Conservation (phyloP, 352 stramenopile genomes). For the Thraustochytrium sp. region DNA sequence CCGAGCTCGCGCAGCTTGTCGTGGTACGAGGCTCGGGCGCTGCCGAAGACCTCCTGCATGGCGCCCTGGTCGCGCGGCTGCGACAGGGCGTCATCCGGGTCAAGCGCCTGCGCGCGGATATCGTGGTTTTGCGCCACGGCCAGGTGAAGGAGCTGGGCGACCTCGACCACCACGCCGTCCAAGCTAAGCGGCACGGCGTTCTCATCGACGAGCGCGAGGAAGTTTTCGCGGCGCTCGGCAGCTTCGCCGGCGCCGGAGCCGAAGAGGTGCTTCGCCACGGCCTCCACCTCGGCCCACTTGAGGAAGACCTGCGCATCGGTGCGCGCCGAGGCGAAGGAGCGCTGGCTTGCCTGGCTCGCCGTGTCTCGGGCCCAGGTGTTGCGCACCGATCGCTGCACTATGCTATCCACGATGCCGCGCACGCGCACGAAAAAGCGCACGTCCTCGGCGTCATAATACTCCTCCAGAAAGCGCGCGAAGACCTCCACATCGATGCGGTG, state of each 20-base stretch:
- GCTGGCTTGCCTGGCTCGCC: background rate
- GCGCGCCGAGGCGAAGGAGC: background rate
- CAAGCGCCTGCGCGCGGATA: background rate
- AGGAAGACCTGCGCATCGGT: conserved; percentile 26
- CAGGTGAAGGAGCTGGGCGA: conserved; percentile 41
- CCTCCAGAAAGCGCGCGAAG: conserved; percentile 53
- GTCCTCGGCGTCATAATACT: conserved; percentile 53
- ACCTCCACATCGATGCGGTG: conserved; percentile 48
- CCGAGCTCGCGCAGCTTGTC: background rate
- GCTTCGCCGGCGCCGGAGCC: background rate
- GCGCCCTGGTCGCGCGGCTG: background rate
- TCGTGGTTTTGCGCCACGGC: conserved; percentile 46
- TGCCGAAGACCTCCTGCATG: conserved; percentile 25
- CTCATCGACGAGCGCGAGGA: conserved; percentile 40
- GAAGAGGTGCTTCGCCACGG: conserved; percentile 34
- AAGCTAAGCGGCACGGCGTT: background rate
- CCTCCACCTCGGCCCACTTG: conserved; percentile 26
- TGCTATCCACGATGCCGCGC: conserved; percentile 45
- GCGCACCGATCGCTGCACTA: conserved; percentile 43
- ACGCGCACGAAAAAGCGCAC: conserved; percentile 53
- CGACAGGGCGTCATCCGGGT: background rate
- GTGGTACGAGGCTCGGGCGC: background rate
- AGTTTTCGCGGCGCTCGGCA: background rate
- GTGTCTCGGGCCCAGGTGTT: conserved; percentile 36
- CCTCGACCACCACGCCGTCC: background rate